phyloP scores from a whole-genome alignment of 768 basidiomycete species.

The Symmetrospora coprosmae region DNA sequence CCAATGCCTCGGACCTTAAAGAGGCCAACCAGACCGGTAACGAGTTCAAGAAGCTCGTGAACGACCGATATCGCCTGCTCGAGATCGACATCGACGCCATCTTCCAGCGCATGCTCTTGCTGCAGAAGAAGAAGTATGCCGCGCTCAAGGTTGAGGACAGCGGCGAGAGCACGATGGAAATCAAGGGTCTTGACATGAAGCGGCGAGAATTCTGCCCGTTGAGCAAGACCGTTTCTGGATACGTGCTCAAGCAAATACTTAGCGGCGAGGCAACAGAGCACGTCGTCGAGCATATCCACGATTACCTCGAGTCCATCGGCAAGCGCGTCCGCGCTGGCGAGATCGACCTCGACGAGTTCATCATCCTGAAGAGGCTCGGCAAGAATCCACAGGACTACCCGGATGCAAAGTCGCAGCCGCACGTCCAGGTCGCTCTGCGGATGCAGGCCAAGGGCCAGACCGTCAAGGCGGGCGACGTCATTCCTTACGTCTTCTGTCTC shows the following conservation, averaged over 20 bases:
- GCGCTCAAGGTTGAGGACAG: conserved; percentile 86
- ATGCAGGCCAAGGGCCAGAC: conserved; percentile 71
- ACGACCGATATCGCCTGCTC: conserved; percentile 82
- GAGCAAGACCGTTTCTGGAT: conserved; percentile 84
- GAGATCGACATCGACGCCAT: conserved; percentile 93
- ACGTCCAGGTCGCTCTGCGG: conserved; percentile 85
- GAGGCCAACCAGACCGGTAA: conserved; percentile 83
- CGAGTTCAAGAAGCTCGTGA: conserved; percentile 88
- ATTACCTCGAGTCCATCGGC: conserved; percentile 65
- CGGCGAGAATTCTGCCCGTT: conserved; percentile 83
- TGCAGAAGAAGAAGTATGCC: conserved; percentile 99
- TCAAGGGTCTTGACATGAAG: conserved; percentile 99
- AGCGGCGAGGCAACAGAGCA: conserved; percentile 80
- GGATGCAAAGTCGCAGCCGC: conserved; percentile 84
- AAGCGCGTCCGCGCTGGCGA: conserved; percentile 62
- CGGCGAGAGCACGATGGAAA: conserved; percentile 55
- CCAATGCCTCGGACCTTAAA: conserved; percentile 71
- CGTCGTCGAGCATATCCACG: conserved; percentile 82
- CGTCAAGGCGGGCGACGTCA: conserved; percentile 77
- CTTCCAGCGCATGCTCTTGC: conserved; percentile 75
- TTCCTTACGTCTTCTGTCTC: conserved; percentile 86
- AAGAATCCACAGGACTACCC: conserved; percentile 97
- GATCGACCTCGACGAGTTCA: conserved; percentile 79
- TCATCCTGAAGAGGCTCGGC: conserved; percentile 88
- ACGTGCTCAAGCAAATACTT: conserved; percentile 74